Evolutionary conservation across 2,329 filamentous ascomycete genomes (phyloP), one percentile per base, ranked within the genome.

Genomic region (Ilyonectria sp.): DNA sequence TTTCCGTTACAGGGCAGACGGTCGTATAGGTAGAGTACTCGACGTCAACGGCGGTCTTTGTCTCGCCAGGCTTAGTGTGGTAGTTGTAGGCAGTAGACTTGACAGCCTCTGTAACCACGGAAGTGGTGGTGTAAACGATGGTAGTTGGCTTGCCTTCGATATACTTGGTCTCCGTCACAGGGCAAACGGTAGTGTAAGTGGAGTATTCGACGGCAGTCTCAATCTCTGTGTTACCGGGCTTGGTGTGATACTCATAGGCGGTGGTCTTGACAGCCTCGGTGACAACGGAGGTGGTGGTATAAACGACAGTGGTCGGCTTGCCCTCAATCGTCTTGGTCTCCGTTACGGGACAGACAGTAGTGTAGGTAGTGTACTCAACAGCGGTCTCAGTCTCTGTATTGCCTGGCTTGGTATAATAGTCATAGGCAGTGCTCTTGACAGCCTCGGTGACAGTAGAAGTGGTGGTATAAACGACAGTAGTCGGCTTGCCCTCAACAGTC

Each of bases 161-260:
- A 1, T 79, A 79, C 21, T 80, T 82, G 4, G 80, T 82, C 5
- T 77, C 74, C 4, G 81, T 81, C 15, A 86, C 74, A 8, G 85
- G 84, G 76, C 82, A 85, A 3, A 85, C 76, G 5, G 79, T 81
- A 19, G 86, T 87, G 43, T 79, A 57, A 17, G 84, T 86, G 9
- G 76, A 79, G 71, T 84, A 83, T 8, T 77, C 79, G 11, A 81
- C 76, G 68, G 78, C 63, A 23, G 56, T 58, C 4, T 74, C 75
- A 1, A 78, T 80, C 67, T 81, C 69, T 6, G 81, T 83, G 26
- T 60, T 62, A 7, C 76, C 76, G 1, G 79, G 80, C 66, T 80
- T 69, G 9, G 80, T 83, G 43, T 79, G 78, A 52, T 79, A 6
- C 1, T 57, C 26, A 17, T 57, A 50, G 2, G n/a, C 44, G 3